Base-by-base conservation (phyloP, 192 early-diverging fungal genomes). In the Entomortierella chlamydospora region DNA sequence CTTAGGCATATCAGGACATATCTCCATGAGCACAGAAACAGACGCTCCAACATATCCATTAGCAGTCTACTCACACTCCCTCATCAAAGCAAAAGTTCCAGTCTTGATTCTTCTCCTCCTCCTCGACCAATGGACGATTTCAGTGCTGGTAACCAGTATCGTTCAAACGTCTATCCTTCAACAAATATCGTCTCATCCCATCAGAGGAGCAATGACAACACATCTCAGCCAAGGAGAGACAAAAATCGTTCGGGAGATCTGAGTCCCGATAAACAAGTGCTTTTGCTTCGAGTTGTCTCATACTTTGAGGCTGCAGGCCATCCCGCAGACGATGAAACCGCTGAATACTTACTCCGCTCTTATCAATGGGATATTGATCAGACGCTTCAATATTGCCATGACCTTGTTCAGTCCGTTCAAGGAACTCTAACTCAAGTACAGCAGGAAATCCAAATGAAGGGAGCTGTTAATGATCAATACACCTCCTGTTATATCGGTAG, bases 401-500 rank as follows among this genome's bases (percentile, higher is more conserved):
- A 79, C n/a, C 42, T 79, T 25, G 57, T 79, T 1, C 61, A 79
- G 31, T 68, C 76, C 70, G 76, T 79, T n/a, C 76, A 79, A 9
- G 76, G 76, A 4, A 54, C 76, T 18, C 68, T 79, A 10, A 30
- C 64, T 8, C 68, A 68, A 41, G 62, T 82, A 22, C 72, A 68
- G 23, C 71, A 71, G 30, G 61, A 73, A 17, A 57, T 39, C 13
- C 42, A 26, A 11, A 62, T 89, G 54, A 45, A 81, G 18, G 92
- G 92, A 4, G 83, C 84, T 11, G 90, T 87, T 47, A 93, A 93
- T 63, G 87, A 90, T 23, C 71, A 81, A 22, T 78, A 81, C 29
- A 92, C 89, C 13, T 85, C 84, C 20, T 93, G 92, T 70, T 93
- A 93, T 62, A 90, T 93, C 49, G 86, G 84, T 85, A 82, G 55